Evolutionary conservation across 768 basidiomycete species (phyloP).

Genomic region (Xanthoconium stramineum): DNA sequence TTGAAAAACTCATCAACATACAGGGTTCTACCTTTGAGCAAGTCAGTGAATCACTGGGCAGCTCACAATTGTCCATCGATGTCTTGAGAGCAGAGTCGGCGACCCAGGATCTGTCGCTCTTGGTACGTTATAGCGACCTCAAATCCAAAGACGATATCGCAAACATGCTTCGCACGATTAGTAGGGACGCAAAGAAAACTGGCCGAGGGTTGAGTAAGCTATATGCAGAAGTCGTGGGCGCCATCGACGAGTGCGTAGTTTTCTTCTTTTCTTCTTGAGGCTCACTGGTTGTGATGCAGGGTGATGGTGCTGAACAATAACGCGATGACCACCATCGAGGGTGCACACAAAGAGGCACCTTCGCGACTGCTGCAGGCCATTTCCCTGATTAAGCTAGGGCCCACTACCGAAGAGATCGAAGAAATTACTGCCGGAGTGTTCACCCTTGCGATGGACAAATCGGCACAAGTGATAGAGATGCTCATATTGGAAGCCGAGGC

Average conservation of each 20-base stretch:
- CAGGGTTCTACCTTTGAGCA: conserved; percentile 63
- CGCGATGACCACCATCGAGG: conserved; percentile 56
- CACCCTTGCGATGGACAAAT: conserved; percentile 57
- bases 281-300: conserved; percentile 33
- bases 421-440: conserved; percentile 55
- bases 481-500: conserved; percentile 67
- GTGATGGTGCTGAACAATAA: conserved; percentile 74
- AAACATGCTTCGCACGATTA: conserved; percentile 49
- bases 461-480: conserved; percentile 48
- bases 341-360: conserved; percentile 27
- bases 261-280: background rate
- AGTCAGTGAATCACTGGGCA: conserved; percentile 54
- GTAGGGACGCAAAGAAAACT: conserved; percentile 57
- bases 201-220: conserved; percentile 60
- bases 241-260: conserved; percentile 65
- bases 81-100: conserved; percentile 80
- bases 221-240: conserved; percentile 64
- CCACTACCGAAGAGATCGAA: conserved; percentile 39
- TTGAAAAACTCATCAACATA: conserved; percentile 54
- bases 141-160: conserved; percentile 57
- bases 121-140: conserved; percentile 63
- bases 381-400: conserved; percentile 36
- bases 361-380: conserved; percentile 34
- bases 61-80: conserved; percentile 58
- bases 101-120: conserved; percentile 59